phyloP scores from a whole-genome alignment of 345 rosid genomes.

The Nasturtium officinale region DNA sequence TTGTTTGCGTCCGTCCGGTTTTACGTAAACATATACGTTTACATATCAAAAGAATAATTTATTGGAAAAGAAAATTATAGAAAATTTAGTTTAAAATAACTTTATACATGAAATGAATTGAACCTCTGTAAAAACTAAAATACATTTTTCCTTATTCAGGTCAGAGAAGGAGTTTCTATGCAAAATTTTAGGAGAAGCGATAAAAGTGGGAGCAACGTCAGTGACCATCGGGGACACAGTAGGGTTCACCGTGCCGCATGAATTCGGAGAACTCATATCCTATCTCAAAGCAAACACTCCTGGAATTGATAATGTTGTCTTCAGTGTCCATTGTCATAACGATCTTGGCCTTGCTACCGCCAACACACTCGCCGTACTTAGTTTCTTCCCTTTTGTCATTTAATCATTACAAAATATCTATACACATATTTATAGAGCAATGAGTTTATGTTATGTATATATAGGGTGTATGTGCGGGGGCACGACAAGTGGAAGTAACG shows the following conservation, averaged over 20 bases:
- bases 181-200: slow-evolving; percentile 74
- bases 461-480: slow-evolving; percentile 85
- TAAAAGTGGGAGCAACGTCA: slow-evolving; percentile 87
- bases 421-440: slow-evolving; percentile 2
- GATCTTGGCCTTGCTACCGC: slow-evolving; percentile 96
- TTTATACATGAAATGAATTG: too few relatives aligned
- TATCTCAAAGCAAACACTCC: slow-evolving; percentile 80
- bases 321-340: slow-evolving; percentile 84
- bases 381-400: background rate
- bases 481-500: slow-evolving; percentile 92
- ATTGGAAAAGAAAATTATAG: too few relatives aligned
- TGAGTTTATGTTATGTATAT: background rate
- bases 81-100: too few relatives aligned
- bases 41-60: too few relatives aligned
- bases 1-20: background rate
- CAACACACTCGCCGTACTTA: slow-evolving; percentile 70
- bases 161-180: slow-evolving; percentile 76
- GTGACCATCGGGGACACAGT: slow-evolving; percentile 83
- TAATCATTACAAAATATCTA: background rate
- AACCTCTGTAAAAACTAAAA: too few relatives aligned
- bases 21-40: background rate
- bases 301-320: slow-evolving; percentile 70
- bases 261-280: slow-evolving; percentile 70
- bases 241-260: slow-evolving; percentile 66
- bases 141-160: slow-evolving; percentile 43